Conservation (phyloP, 2,329 filamentous ascomycete species). For the Diaporthe velutina region DNA sequence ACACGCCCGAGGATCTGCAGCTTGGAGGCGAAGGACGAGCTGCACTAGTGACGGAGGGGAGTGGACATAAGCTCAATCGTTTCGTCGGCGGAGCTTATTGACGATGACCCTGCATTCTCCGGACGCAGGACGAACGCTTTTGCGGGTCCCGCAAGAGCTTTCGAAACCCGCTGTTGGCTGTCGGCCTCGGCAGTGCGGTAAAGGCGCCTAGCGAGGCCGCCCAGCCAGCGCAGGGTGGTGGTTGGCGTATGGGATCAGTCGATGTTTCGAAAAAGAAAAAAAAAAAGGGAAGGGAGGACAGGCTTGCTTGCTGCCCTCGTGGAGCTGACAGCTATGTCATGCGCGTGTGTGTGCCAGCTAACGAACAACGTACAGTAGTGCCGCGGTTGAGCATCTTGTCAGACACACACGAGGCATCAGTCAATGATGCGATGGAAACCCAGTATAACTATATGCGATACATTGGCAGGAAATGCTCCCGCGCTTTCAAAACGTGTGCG, state of each 20-base stretch:
- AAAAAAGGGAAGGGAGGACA: too few species aligned
- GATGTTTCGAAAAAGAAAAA: not conserved
- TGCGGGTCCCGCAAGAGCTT: slow-evolving; percentile 33
- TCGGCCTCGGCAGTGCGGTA: slow-evolving; percentile 37
- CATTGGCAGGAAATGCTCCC: slow-evolving; percentile 24
- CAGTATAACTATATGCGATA: slow-evolving; percentile 25
- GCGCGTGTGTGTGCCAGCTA: not conserved
- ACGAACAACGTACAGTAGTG: not conserved
- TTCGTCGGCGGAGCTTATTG: slow-evolving; percentile 38
- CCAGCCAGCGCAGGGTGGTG: not conserved
- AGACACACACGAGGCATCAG: slow-evolving; percentile 13
- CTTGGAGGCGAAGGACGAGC: slow-evolving; percentile 22
- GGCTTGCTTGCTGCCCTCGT: not conserved
- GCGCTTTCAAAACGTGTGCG: slow-evolving; percentile 28
- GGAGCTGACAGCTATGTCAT: not conserved
- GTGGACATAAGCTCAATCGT: slow-evolving; percentile 37
- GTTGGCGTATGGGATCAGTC: not conserved
- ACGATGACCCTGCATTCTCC: slow-evolving; percentile 36
- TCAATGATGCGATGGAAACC: slow-evolving; percentile 29
- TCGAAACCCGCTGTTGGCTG: slow-evolving; percentile 31
- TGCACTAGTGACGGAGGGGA: slow-evolving; percentile 32
- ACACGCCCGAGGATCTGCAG: slow-evolving; percentile 22
- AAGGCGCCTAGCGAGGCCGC: slow-evolving; percentile 38
- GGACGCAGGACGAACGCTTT: slow-evolving; percentile 35
- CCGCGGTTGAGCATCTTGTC: slow-evolving; percentile 23